phyloP scores from a whole-genome alignment of 192 early-diverging fungal genomes.

The Coemansia sp. region DNA sequence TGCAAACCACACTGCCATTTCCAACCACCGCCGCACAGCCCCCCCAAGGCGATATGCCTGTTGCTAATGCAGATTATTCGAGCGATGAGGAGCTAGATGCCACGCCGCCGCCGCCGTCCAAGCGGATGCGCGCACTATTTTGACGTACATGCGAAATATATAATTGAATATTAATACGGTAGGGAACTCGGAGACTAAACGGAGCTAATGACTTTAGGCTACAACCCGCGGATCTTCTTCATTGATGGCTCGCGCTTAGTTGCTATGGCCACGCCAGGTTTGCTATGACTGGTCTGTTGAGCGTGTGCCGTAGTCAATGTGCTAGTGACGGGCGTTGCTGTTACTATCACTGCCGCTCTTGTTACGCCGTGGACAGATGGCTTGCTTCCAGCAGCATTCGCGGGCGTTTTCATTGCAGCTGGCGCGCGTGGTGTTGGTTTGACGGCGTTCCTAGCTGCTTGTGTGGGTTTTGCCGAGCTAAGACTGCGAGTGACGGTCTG shows the following conservation, averaged over 20 bases:
- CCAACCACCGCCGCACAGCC: not conserved
- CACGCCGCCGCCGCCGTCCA: slow-evolving; percentile 52
- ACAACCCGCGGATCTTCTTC: slow-evolving; percentile 43
- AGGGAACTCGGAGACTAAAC: not conserved
- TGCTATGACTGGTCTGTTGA: not conserved
- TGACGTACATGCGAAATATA: not conserved
- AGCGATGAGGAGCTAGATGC: slow-evolving; percentile 49
- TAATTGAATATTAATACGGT: not conserved
- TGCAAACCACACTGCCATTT: slow-evolving; percentile 45
- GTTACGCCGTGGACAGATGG: not conserved
- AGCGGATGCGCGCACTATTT: slow-evolving; percentile 40
- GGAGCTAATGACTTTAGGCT: not conserved
- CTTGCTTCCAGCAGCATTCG: slow-evolving; percentile 1
- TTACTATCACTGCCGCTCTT: not conserved
- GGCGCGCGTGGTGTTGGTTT: slow-evolving; percentile 6
- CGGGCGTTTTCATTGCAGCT: not conserved
- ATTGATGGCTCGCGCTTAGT: slow-evolving; percentile 32
- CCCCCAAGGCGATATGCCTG: not conserved
- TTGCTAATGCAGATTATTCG: slow-evolving; percentile 18
- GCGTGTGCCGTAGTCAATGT: not conserved
- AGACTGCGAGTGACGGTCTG: slow-evolving; percentile 29
- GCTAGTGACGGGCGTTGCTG: not conserved
- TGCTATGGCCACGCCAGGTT: not conserved
- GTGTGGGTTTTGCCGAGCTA: slow-evolving; percentile 6
- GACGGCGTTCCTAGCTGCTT: not conserved